Percentiles rank a stretch among this genome's conserved stretches.
Evolutionary conservation across 1,139 yeast genomes (phyloP).

Genomic region (Kluyveromyces sp.): DNA sequence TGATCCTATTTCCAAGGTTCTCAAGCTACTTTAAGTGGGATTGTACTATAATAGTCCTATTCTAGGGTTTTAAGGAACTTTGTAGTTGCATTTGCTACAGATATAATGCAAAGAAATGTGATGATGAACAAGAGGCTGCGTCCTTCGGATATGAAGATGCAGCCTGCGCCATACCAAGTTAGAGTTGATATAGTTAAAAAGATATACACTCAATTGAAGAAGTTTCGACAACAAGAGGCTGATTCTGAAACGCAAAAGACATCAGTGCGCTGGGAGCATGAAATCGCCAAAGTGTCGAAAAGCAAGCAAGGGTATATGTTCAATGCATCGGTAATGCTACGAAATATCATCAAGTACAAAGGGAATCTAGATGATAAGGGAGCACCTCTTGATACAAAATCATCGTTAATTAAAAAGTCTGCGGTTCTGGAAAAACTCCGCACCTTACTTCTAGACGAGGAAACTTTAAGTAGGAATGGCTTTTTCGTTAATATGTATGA

Average conservation of each 20-base stretch:
- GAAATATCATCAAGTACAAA: conserved; percentile 23
- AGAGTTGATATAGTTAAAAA: conserved; percentile 25
- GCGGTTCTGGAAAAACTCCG: conserved; percentile 16
- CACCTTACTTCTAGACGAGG: conserved; percentile 13
- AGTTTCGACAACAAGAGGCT: conserved; percentile 11
- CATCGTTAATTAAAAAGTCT: conserved; percentile 8
- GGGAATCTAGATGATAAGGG: conserved; percentile 21
- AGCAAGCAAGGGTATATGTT: conserved; percentile 27
- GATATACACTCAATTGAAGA: conserved; percentile 17
- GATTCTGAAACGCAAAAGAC: conserved; percentile 13
- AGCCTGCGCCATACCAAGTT: conserved; percentile 28
- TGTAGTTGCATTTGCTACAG: no score
- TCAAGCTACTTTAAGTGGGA: no score
- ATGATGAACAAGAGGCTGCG: conserved; percentile 11
- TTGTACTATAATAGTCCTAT: no score
- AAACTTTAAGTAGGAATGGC: conserved; percentile 20
- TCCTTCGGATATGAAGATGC: conserved; percentile 24
- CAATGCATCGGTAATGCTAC: conserved; percentile 24
- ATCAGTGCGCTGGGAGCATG: conserved; percentile 23
- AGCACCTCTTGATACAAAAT: conserved; percentile 1
- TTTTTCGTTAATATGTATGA: conserved; percentile 15
- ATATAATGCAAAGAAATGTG: no score
- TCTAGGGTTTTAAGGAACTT: no score
- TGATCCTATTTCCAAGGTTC: no score
- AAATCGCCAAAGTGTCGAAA: conserved; percentile 22